Percentiles rank a stretch among this genome's conserved stretches.
Evolutionary conservation across 768 basidiomycete genomes (phyloP).

Genomic region (Albatrellus ellisii): DNA sequence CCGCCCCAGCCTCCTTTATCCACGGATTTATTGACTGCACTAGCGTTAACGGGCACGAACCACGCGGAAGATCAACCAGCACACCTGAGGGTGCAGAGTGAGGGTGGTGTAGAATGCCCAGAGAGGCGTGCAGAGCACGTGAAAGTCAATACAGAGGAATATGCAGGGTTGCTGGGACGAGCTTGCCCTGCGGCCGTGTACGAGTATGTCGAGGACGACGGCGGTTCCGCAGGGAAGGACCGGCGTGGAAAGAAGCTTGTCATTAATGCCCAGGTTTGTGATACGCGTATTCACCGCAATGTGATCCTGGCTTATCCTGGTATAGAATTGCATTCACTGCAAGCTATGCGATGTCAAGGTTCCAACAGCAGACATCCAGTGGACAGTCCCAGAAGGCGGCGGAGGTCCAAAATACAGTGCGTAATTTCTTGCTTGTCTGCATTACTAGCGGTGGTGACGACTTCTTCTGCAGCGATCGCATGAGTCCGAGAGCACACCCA

Average conservation of each 20-base stretch:
- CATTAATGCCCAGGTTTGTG: constrained; percentile 87
- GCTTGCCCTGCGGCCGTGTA: constrained; percentile 96
- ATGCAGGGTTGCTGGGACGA: constrained; percentile 75
- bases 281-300: neutral
- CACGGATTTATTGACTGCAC: constrained; percentile 85
- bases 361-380: constrained; percentile 92
- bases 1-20: constrained; percentile 79
- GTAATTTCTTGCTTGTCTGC: neutral
- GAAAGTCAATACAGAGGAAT: constrained; percentile 58
- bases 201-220: constrained; percentile 79
- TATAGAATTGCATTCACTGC: constrained; percentile 84
- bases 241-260: constrained; percentile 78
- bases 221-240: constrained; percentile 24
- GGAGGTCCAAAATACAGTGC: constrained; percentile 94
- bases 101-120: constrained; percentile 27
- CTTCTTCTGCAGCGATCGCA: constrained; percentile 5
- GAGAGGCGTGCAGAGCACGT: constrained; percentile 52
- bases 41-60: constrained; percentile 86
- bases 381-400: constrained; percentile 94
- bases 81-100: constrained; percentile 59
- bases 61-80: constrained; percentile 95
- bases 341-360: constrained; percentile 95
- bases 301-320: constrained; percentile 16
- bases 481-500: too few relatives aligned
- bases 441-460: neutral